These are phyloP conservation scores for Alternaria gansuensis DNA, from an alignment of 2,329 filamentous ascomycete species.

Conservation along the genomic window DNA sequence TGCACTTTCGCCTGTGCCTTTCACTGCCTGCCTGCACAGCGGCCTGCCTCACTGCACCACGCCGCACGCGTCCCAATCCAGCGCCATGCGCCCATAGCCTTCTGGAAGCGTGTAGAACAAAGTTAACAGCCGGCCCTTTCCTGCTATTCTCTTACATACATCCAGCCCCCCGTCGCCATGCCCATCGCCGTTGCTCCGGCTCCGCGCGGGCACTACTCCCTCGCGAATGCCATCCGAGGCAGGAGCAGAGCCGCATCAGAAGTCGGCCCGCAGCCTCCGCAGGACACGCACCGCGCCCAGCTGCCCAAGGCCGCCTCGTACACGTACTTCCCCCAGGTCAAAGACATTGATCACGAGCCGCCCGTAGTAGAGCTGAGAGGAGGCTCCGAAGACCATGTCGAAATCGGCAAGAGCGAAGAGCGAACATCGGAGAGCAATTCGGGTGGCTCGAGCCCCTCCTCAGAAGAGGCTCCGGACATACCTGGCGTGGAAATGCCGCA, in stretches of 20 bases:
- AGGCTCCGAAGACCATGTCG: slow-evolving; percentile 47
- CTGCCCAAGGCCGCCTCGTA: slow-evolving; percentile 54
- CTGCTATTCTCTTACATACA: slow-evolving; percentile 1
- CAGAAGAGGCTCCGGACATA: slow-evolving; percentile 47
- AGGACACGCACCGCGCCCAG: slow-evolving; percentile 37
- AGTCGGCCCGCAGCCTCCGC: slow-evolving; percentile 35
- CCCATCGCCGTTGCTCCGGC: slow-evolving; percentile 45
- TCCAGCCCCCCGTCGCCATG: slow-evolving; percentile 37
- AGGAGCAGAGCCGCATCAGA: slow-evolving; percentile 48
- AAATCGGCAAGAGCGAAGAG: slow-evolving; percentile 43
- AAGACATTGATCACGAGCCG: slow-evolving; percentile 47
- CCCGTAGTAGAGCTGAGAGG: slow-evolving; percentile 42
- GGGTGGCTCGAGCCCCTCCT: slow-evolving; percentile 57
- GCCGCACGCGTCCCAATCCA: slow-evolving; percentile 26
- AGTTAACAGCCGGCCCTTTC: slow-evolving; percentile 4
- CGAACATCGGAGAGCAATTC: slow-evolving; percentile 53
- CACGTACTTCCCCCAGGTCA: slow-evolving; percentile 53
- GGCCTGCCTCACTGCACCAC: slow-evolving; percentile 29
- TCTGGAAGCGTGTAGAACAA: slow-evolving; percentile 10
- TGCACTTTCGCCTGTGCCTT: slow-evolving; percentile 1
- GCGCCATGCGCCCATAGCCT: slow-evolving; percentile 35
- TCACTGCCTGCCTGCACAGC: slow-evolving; percentile 28
- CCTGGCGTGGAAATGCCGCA: slow-evolving; percentile 41
- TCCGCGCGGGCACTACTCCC: slow-evolving; percentile 42
- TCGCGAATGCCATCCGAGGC: slow-evolving; percentile 43